Conservation (phyloP, 441 rosid genomes). For the Adansonia gregorii region DNA sequence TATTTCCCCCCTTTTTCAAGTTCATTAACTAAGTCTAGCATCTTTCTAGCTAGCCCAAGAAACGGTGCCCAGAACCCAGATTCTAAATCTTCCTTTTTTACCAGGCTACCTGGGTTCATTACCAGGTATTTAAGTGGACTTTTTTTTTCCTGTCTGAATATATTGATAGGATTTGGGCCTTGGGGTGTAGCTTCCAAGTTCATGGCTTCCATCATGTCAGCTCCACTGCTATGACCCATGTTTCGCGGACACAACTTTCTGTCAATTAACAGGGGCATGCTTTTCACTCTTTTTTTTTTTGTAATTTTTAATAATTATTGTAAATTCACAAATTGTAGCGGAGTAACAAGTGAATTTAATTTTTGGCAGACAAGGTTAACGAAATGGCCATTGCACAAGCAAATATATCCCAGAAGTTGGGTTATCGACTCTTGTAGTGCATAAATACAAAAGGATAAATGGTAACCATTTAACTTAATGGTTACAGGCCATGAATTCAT, state of each 20-base stretch:
- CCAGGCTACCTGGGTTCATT: background rate
- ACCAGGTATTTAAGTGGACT: no score
- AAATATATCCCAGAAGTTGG: background rate
- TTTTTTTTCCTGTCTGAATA: background rate
- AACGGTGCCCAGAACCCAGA: background rate
- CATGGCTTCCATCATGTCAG: background rate
- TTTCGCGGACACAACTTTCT: background rate
- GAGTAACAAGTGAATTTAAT: no score
- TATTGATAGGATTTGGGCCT: background rate
- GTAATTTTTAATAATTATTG: no score
- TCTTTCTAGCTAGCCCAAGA: background rate
- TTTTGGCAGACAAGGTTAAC: slow-evolving; percentile 2
- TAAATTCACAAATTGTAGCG: no score
- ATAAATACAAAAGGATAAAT: background rate
- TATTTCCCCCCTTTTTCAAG: background rate
- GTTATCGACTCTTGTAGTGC: background rate
- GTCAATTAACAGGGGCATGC: background rate
- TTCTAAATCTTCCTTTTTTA: background rate
- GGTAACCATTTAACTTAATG: background rate
- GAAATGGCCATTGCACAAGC: background rate
- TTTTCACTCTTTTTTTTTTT: background rate
- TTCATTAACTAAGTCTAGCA: background rate
- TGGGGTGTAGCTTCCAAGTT: no score
- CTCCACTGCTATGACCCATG: background rate
- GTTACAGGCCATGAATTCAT: slow-evolving; percentile 16